phyloP scores from a whole-genome alignment of 2,329 filamentous ascomycete genomes.

The Aspergillus fructus region DNA sequence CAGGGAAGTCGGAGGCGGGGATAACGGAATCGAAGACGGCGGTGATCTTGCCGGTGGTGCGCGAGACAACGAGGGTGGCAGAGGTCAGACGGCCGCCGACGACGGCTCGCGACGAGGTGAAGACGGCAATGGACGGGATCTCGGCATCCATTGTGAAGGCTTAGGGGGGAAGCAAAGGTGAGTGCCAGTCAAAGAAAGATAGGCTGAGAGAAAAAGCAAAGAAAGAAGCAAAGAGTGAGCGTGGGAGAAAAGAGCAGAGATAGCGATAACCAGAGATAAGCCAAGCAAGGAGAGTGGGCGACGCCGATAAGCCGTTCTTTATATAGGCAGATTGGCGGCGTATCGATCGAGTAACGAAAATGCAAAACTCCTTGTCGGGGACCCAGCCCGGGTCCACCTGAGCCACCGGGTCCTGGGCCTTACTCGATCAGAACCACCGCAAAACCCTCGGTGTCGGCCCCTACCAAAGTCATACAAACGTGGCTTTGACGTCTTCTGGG shows the following conservation, averaged over 20 bases:
- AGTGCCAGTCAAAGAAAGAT: constrained; percentile 12
- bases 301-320: constrained; percentile 5
- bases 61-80: constrained; percentile 79
- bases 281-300: neutral
- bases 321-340: constrained; percentile 6
- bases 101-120: constrained; percentile 81
- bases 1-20: constrained; percentile 72
- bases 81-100: constrained; percentile 74
- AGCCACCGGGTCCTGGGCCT: constrained; percentile 11
- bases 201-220: constrained; percentile 15
- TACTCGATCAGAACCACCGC: constrained; percentile 8
- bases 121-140: constrained; percentile 62
- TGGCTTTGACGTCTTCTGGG: neutral
- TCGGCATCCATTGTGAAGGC: constrained; percentile 17
- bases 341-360: constrained; percentile 20
- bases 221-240: constrained; percentile 3
- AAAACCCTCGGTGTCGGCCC: neutral
- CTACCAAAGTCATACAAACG: neutral
- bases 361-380: constrained; percentile 6
- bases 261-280: constrained; percentile 3
- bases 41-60: constrained; percentile 77
- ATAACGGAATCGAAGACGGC: constrained; percentile 72
- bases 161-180: constrained; percentile 6
- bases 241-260: neutral
- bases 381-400: constrained; percentile 13